These are phyloP conservation scores for Diplocarpon mali DNA, from an alignment of 2,329 filamentous ascomycete genomes.

Conservation along the genomic window DNA sequence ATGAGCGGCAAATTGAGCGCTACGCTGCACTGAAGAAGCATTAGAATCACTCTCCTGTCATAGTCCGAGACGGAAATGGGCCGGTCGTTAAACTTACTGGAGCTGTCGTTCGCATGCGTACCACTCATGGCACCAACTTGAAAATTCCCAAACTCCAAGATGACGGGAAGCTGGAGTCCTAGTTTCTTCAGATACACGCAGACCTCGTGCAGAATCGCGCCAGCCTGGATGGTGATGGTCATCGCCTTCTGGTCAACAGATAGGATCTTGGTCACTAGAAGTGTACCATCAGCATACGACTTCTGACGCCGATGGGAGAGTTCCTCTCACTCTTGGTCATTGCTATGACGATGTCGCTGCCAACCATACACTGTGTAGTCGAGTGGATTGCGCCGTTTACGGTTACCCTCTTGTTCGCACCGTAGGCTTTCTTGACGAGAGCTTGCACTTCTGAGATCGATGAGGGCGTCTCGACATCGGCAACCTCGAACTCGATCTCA, in stretches of 20 bases:
- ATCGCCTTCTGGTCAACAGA: background rate
- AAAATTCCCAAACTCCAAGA: conserved; percentile 1
- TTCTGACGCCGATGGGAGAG: background rate
- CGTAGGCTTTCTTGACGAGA: background rate
- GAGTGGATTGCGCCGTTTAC: conserved; percentile 1
- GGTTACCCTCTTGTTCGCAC: background rate
- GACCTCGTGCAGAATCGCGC: background rate
- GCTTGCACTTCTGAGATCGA: background rate
- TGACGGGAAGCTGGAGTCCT: background rate
- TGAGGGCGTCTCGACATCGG: background rate
- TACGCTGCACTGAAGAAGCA: background rate
- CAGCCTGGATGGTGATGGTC: background rate
- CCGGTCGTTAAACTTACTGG: background rate
- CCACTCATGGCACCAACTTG: conserved; percentile 1
- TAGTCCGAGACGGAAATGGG: background rate
- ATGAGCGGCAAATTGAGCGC: background rate
- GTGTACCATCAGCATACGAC: background rate
- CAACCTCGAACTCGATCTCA: background rate
- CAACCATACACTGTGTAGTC: background rate
- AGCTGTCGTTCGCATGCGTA: conserved; percentile 1
- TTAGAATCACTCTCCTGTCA: background rate
- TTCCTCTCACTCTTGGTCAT: background rate
- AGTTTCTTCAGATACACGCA: background rate
- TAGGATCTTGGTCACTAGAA: background rate
- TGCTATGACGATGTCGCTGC: background rate